Evolutionary conservation across 2,329 filamentous ascomycete species (phyloP).

Genomic region (Fusarium sp.): DNA sequence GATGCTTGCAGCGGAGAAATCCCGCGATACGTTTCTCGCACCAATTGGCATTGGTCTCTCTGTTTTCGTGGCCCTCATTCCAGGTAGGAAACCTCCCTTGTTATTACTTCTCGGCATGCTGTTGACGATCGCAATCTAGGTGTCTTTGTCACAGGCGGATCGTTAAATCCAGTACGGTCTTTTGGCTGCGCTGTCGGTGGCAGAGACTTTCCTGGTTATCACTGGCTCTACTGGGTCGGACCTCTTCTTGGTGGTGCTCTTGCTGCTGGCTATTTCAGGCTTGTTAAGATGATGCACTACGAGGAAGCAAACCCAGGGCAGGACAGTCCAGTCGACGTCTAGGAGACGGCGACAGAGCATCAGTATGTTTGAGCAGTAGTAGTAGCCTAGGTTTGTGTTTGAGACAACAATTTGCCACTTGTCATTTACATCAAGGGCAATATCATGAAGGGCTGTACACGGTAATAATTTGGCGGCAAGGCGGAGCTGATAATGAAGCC

Average conservation of each 20-base stretch:
- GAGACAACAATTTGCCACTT: neutral
- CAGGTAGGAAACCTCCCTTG: slow-evolving; percentile 12
- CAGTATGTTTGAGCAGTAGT: neutral
- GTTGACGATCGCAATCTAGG: slow-evolving; percentile 36
- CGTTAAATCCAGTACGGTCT: slow-evolving; percentile 58
- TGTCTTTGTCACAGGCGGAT: slow-evolving; percentile 51
- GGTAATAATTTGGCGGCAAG: too few relatives aligned
- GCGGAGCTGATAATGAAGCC: too few relatives aligned
- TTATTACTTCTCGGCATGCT: slow-evolving; percentile 38
- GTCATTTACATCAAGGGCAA: neutral
- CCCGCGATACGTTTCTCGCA: slow-evolving; percentile 74
- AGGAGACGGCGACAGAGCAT: neutral
- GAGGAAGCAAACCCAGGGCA: slow-evolving; percentile 58
- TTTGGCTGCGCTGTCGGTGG: slow-evolving; percentile 56
- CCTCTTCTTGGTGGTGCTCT: slow-evolving; percentile 58
- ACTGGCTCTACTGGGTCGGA: slow-evolving; percentile 64
- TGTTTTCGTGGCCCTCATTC: slow-evolving; percentile 66
- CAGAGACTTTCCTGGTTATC: slow-evolving; percentile 52
- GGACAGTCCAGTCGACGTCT: slow-evolving; percentile 28
- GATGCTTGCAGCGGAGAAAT: slow-evolving; percentile 76
- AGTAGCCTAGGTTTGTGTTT: neutral
- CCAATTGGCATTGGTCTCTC: slow-evolving; percentile 75
- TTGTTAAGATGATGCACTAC: slow-evolving; percentile 60
- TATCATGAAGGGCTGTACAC: too few relatives aligned
- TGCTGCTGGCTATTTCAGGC: slow-evolving; percentile 57